phyloP scores from a whole-genome alignment of 2,329 filamentous ascomycete genomes.

The Pseudogymnoascus sp. region DNA sequence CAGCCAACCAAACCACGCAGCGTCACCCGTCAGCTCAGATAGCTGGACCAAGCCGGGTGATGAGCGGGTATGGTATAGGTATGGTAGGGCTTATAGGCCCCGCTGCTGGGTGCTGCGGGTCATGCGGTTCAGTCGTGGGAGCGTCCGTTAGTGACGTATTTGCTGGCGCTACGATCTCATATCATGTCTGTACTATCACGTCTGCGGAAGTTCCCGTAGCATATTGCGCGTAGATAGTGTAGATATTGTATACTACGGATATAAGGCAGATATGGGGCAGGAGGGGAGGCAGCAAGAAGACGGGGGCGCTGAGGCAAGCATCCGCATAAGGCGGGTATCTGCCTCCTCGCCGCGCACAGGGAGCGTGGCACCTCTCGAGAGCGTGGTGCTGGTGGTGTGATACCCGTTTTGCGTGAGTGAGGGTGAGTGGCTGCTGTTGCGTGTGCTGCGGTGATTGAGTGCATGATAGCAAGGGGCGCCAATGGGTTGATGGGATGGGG shows the following conservation, averaged over 20 bases:
- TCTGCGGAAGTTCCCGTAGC: not conserved
- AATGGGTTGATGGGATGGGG: not conserved
- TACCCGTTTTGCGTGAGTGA: not conserved
- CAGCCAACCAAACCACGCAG: not conserved
- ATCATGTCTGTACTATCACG: not conserved
- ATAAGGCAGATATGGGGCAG: too few species aligned
- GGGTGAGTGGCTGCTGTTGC: not conserved
- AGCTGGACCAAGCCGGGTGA: not conserved
- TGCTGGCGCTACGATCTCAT: not conserved
- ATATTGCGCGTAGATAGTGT: not conserved
- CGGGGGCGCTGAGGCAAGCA: not conserved
- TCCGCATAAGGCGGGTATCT: not conserved
- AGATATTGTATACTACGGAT: not conserved
- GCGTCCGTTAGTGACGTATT: not conserved
- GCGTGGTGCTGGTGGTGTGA: not conserved
- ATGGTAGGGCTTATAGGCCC: not conserved
- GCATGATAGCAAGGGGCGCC: not conserved
- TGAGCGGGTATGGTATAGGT: not conserved
- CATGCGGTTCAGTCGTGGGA: not conserved
- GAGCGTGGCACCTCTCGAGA: conserved; percentile 5
- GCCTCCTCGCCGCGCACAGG: not conserved
- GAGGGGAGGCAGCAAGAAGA: not conserved
- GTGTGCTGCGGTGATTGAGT: not conserved
- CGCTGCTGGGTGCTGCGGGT: not conserved
- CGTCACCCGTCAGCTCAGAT: not conserved